Evolutionary conservation across 140 eudicot species (phyloP), one percentile per base, ranked within the genome.

Genomic region (Senecio squalidus): DNA sequence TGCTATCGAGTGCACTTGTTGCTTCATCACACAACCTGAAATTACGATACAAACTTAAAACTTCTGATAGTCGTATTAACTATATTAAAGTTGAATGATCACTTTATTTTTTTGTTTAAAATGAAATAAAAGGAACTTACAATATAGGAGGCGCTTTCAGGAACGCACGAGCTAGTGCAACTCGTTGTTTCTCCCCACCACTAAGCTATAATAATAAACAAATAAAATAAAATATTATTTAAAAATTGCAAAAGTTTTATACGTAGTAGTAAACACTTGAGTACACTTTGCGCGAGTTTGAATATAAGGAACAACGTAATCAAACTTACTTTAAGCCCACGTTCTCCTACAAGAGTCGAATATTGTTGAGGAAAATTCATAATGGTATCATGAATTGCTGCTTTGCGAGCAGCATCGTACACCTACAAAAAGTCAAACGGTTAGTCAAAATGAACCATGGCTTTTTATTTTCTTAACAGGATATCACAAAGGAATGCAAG

Each of bases 131-230:
- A n/a, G 22, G 25, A 16, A 26, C 91, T 77, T 83, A 92, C 98
- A 92, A 41, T 58, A 92, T 77, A 5, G 92, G 76, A 55, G 98
- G 95, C 33, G 95, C 92, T 79, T 87, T 92, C 67, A 92, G 69
- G 76, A 92, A 92, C 28, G 95, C 85, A 54, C 98, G 96, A 53
- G 98, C 98, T 23, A 92, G 58, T 50, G 98, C 88, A 49, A 92
- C 92, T 54, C 98, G 74, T 66, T 92, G 98, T 83, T 92, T 92
- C 74, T 92, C 98, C 67, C 98, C 98, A 40, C 98, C 98, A 75
- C 98, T 92, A 52, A 92, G 80, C 98, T 92, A 87, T 75, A 70
- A 58, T 36, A 64, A 54, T 17, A 63, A 45, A 39, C 68, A 34
- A 36, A 60, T 51, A 20, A n/a, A 55, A 2, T 17, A 46, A 6